A percentile compares a stretch with the other conserved stretches of the same genome.
These are phyloP conservation scores for Aspergillus nomiae DNA, from an alignment of 2,329 filamentous ascomycete species.

Conservation along the genomic window DNA sequence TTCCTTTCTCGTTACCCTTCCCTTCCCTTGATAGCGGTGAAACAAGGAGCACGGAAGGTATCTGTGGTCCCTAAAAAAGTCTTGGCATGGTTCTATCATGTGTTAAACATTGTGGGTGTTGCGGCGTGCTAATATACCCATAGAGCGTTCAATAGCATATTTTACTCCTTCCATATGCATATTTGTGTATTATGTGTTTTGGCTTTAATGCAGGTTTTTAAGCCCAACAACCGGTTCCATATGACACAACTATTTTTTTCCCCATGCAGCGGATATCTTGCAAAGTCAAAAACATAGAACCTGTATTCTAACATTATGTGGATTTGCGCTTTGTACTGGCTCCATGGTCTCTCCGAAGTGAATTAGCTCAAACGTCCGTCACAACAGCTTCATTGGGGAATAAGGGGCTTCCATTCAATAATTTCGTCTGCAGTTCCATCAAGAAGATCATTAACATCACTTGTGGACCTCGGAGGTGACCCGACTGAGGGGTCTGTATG, in stretches of 20 bases:
- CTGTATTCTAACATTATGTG: not conserved
- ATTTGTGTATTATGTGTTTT: not conserved
- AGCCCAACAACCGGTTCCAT: not conserved
- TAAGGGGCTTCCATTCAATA: slow-evolving; percentile 36
- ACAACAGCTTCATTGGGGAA: slow-evolving; percentile 21
- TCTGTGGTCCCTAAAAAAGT: not conserved
- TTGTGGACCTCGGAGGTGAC: not conserved
- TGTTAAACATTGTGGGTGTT: slow-evolving; percentile 10
- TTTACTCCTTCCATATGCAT: slow-evolving; percentile 1
- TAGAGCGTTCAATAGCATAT: slow-evolving; percentile 20
- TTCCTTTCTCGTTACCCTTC: not conserved
- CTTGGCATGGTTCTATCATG: slow-evolving; percentile 10
- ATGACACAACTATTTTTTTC: not conserved
- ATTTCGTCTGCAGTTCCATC: slow-evolving; percentile 22
- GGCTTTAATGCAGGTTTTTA: not conserved
- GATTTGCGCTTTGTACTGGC: not conserved
- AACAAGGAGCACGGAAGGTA: not conserved
- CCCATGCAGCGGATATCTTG: not conserved
- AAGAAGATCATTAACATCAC: slow-evolving; percentile 24
- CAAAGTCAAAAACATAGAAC: not conserved
- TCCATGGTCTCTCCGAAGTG: not conserved
- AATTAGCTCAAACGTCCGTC: not conserved
- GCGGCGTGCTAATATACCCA: slow-evolving; percentile 22
- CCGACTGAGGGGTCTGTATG: not conserved
- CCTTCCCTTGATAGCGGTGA: not conserved